Base-by-base conservation (phyloP, 1,139 yeast species). In the Ogataea hybrid region DNA sequence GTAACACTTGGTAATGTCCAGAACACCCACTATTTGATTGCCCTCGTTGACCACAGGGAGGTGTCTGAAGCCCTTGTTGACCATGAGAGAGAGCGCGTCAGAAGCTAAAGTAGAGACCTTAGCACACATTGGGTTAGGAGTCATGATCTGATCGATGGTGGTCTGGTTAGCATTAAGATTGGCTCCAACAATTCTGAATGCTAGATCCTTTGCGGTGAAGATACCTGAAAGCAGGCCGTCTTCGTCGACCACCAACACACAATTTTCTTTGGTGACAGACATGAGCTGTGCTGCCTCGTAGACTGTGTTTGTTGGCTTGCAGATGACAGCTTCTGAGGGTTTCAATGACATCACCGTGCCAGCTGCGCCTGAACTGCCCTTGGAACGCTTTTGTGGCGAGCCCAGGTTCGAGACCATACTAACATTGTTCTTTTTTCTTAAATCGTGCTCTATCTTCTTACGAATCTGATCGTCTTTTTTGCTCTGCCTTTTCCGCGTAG, bases 1-100 rank as follows among this genome's bases (percentile, higher is more conserved):
- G 59, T 87, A 88, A 54, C 95, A 87, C 62, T 82, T 84, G 35
- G 96, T 87, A 50, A 88, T 88, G 63, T 88, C 96, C 52, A 88
- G 69, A 6, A 88, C 90, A 35, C 96, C 96, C 7, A 82, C 82
- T 46, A 88, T 81, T 44, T 77, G 81, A 52, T 75, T 77, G 31
- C 71, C 68, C 37, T 81, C 85, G 57, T 84, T 92, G 59, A 86
- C 71, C 7, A 88, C 89, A 0, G 96, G 96, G 53, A 88, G 68
- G 61, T 88, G 96, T 49, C 96, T 74, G 64, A 88, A 87, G 0
- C 94, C 92, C 47, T 73, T 77, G 51, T 73, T 73, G 14, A 88
- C 95, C 96, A 88, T 88, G 42, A 86, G 67, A 40, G 77, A 80
- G 49, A 88, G 73, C 0, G 96, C 96, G 49, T 88, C 96, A 3